Conservation (phyloP, 2,329 filamentous ascomycete species). For the Paecilomyces niveus region DNA sequence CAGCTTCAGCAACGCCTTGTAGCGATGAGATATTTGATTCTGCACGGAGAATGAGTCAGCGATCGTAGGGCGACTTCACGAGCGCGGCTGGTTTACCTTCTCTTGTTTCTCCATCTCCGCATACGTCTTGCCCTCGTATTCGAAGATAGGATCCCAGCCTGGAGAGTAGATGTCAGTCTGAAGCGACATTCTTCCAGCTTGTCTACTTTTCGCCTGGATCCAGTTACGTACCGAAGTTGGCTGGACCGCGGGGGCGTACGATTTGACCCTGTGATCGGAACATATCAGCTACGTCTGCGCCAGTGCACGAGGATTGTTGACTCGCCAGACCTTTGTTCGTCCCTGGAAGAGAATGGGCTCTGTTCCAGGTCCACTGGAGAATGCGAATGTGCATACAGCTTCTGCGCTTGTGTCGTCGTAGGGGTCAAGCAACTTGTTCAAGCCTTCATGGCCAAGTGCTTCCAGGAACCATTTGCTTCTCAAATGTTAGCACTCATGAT, state of each 20-base stretch:
- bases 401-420: slow-evolving; percentile 88
- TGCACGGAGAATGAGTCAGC: slow-evolving; percentile 10
- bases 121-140: slow-evolving; percentile 85
- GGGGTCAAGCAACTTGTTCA: slow-evolving; percentile 83
- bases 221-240: slow-evolving; percentile 62
- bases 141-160: slow-evolving; percentile 97
- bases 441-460: slow-evolving; percentile 69
- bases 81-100: slow-evolving; percentile 55
- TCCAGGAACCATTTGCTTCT: slow-evolving; percentile 88
- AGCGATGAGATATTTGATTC: slow-evolving; percentile 90
- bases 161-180: not conserved
- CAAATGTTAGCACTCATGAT: slow-evolving; percentile 3
- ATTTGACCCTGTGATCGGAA: slow-evolving; percentile 58
- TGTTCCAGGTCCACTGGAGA: slow-evolving; percentile 75
- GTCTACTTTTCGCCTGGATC: not conserved
- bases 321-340: slow-evolving; percentile 61
- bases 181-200: not conserved
- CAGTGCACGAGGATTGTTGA: slow-evolving; percentile 14
- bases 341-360: slow-evolving; percentile 89
- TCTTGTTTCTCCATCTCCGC: slow-evolving; percentile 91
- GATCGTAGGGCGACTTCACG: not conserved
- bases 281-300: not conserved
- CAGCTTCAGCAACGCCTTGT: slow-evolving; percentile 78
- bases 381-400: slow-evolving; percentile 94
- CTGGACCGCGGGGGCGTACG: slow-evolving; percentile 72